Conservation (phyloP, 2,329 filamentous ascomycete species). For the Magnaporthiopsis poae region DNA sequence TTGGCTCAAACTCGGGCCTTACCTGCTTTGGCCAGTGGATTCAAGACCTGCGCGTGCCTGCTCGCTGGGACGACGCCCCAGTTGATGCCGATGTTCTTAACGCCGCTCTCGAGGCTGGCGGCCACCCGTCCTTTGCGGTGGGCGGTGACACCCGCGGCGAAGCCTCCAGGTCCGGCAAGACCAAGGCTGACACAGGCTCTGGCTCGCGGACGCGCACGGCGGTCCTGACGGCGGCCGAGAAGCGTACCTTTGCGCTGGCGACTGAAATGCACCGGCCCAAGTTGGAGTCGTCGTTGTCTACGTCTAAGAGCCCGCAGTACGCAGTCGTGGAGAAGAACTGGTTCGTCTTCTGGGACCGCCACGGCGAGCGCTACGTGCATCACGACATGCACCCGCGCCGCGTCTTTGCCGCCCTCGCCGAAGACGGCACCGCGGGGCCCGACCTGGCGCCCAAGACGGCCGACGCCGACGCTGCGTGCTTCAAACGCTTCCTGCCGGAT, state of each 20-base stretch:
- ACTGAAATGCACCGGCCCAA: conserved; percentile 43
- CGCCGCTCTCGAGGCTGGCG: neutral
- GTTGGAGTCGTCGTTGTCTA: neutral
- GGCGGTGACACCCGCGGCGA: no score
- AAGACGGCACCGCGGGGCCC: conserved; percentile 35
- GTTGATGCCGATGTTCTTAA: conserved; percentile 10
- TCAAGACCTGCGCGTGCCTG: conserved; percentile 41
- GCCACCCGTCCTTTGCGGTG: neutral
- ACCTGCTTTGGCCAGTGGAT: conserved; percentile 50
- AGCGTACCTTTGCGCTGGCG: conserved; percentile 27
- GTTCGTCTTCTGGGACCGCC: conserved; percentile 49
- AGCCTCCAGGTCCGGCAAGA: neutral
- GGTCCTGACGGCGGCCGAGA: conserved; percentile 34
- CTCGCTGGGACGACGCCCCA: conserved; percentile 30
- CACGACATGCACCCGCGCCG: conserved; percentile 42
- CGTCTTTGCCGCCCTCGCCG: conserved; percentile 34
- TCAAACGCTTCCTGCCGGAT: conserved; percentile 35
- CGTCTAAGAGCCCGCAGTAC: conserved; percentile 21
- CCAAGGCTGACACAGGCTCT: no score
- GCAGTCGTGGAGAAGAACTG: conserved; percentile 49
- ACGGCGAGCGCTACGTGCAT: conserved; percentile 38
- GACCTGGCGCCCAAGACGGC: conserved; percentile 33
- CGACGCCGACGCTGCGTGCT: conserved; percentile 33
- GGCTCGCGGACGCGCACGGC: no score
- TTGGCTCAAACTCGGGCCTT: conserved; percentile 43